Evolutionary conservation across 768 basidiomycete genomes (phyloP), one percentile per base, ranked within the genome.

Genomic region (Chalciporus chontae): DNA sequence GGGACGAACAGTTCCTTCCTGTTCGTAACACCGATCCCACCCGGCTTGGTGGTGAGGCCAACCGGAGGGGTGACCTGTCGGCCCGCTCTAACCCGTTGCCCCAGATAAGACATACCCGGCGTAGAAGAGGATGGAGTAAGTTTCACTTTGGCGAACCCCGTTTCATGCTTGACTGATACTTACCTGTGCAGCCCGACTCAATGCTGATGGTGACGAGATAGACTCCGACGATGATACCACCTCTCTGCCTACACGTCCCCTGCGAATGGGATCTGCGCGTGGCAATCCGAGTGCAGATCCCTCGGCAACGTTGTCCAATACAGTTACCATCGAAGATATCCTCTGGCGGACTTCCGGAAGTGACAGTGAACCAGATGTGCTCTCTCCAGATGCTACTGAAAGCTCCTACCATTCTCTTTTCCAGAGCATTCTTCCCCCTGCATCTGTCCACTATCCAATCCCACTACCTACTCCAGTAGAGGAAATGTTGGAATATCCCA

Each of bases 181-280:
- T n/a, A n/a, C 13, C 6, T 11, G 42, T 37, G 15, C 53, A 76
- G 73, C 70, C 11, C 65, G 66, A 31, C 56, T 75, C 3, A 65
- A 73, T 53, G 67, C 74, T 2, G 81, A 85, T 58, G 84, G 85
- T 0, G 78, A 85, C 52, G 82, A 84, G 60, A 76, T 85, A 48
- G 71, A 81, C 3, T 74, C 76, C 0, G 80, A 80, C 17, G 81
- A 85, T 52, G 77, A 79, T 32, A 51, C 52, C 26, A 57, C 51
- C 45, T 69, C 83, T 15, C 81, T 84, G 51, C 76, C 79, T 26
- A 65, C 71, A 24, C 75, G 79, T 31, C 77, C 75, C 47, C 70
- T 74, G 59, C 74, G 78, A 9, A 59, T 77, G 66, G 66, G 64
- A 8, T 54, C 62, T 36, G 49, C 64, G 24, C 55, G 69, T 24